phyloP scores from a whole-genome alignment of 371 early-diverging fungal species.

The Mortierella sp. region DNA sequence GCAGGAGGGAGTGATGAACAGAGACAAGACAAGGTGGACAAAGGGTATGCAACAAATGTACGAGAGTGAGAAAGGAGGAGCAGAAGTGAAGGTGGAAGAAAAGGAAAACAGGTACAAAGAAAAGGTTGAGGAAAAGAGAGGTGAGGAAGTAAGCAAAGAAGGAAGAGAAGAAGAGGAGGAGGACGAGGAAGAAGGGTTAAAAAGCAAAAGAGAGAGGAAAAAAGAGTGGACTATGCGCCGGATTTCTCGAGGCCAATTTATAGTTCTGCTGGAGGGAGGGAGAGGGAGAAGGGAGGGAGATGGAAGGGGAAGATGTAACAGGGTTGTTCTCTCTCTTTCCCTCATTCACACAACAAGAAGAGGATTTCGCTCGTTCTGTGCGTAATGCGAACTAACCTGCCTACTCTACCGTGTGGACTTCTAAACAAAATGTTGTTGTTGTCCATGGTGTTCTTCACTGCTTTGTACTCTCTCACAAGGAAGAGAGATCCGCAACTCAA shows the following conservation, averaged over 20 bases:
- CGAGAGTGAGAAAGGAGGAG: neutral
- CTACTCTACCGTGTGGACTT: too few relatives aligned
- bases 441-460: too few relatives aligned
- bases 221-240: constrained; percentile 22
- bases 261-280: neutral
- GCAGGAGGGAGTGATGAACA: neutral
- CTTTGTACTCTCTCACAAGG: too few relatives aligned
- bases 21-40: neutral
- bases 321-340: neutral
- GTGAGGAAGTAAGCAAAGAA: neutral
- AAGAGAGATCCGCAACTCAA: too few relatives aligned
- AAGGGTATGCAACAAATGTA: neutral
- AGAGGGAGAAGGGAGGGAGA: neutral
- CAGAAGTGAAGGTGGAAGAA: neutral
- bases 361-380: neutral
- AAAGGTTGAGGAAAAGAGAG: neutral
- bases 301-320: neutral
- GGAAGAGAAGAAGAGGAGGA: neutral
- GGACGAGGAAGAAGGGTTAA: too few relatives aligned
- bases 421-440: too few relatives aligned
- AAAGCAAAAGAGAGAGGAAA: constrained; percentile 3
- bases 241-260: constrained; percentile 5
- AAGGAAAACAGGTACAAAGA: neutral
- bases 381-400: constrained; percentile 7
- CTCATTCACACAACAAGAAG: neutral